phyloP scores from a whole-genome alignment of 169 alveolate species.

The Plasmodium adleri region DNA sequence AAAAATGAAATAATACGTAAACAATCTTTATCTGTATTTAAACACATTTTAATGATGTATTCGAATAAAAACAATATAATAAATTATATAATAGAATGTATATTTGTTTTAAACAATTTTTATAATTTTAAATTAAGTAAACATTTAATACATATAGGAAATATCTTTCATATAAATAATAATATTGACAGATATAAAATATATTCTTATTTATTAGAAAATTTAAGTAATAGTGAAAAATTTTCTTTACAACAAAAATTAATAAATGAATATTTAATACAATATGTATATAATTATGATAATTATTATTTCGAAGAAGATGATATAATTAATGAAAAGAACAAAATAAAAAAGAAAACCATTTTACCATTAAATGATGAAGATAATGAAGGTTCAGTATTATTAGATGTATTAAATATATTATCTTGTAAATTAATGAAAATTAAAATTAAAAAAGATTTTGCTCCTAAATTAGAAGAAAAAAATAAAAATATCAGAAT shows the following conservation, averaged over 20 bases:
- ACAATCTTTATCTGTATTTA: slow-evolving; percentile 61
- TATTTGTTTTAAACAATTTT: slow-evolving; percentile 53
- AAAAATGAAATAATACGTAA: slow-evolving; percentile 58
- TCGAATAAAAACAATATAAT: slow-evolving; percentile 34
- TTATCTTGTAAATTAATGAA: slow-evolving; percentile 54
- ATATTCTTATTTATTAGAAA: slow-evolving; percentile 28
- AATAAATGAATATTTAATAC: slow-evolving; percentile 65
- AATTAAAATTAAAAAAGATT: slow-evolving; percentile 71
- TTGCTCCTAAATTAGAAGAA: slow-evolving; percentile 60
- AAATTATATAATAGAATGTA: slow-evolving; percentile 53
- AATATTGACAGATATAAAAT: slow-evolving; percentile 41
- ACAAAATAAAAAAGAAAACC: slow-evolving; percentile 4
- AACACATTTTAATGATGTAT: slow-evolving; percentile 53
- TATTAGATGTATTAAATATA: slow-evolving; percentile 46
- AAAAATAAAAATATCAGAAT: slow-evolving; percentile 48
- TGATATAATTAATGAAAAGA: background rate
- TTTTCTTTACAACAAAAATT: slow-evolving; percentile 59
- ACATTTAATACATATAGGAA: slow-evolving; percentile 36
- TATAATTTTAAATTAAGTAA: slow-evolving; percentile 36
- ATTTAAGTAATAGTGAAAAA: slow-evolving; percentile 54
- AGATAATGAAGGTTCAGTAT: slow-evolving; percentile 49
- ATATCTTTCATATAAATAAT: slow-evolving; percentile 41
- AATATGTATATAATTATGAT: slow-evolving; percentile 65
- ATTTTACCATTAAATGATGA: slow-evolving; percentile 59
- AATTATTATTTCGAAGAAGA: slow-evolving; percentile 62